These are phyloP conservation scores for Coemansia sp. DNA, from an alignment of 192 early-diverging fungal species.

Conservation along the genomic window DNA sequence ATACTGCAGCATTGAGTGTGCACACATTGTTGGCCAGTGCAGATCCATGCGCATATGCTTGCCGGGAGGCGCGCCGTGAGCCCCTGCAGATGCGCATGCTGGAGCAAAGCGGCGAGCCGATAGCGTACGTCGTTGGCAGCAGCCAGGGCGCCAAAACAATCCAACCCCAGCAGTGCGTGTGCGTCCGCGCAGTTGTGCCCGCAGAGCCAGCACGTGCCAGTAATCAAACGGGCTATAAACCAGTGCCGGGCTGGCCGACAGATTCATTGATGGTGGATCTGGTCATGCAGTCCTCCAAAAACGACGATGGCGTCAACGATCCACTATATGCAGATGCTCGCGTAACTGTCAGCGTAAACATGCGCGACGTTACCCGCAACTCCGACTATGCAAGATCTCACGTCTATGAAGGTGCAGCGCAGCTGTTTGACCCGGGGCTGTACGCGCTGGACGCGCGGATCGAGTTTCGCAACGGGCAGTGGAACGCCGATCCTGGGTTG, in stretches of 20 bases:
- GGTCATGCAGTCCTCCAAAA: constrained; percentile 5
- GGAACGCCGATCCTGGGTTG: constrained; percentile 29
- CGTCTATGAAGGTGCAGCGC: constrained; percentile 23
- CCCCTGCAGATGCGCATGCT: background rate
- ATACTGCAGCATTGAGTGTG: background rate
- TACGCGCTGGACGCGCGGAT: constrained; percentile 32
- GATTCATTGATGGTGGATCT: constrained; percentile 36
- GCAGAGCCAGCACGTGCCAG: background rate
- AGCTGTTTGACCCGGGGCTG: constrained; percentile 27
- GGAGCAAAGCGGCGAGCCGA: background rate
- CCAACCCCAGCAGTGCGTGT: constrained; percentile 21
- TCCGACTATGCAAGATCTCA: background rate
- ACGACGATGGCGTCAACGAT: constrained; percentile 1
- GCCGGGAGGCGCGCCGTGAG: background rate
- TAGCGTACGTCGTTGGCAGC: constrained; percentile 13
- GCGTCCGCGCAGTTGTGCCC: constrained; percentile 20
- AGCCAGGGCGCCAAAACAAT: constrained; percentile 2
- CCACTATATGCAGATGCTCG: constrained; percentile 16
- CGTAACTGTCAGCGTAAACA: constrained; percentile 22
- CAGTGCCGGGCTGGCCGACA: constrained; percentile 20
- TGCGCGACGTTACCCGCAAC: background rate
- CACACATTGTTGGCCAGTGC: background rate
- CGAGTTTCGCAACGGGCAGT: constrained; percentile 17
- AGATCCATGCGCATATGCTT: constrained; percentile 5
- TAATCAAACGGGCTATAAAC: background rate